Evolutionary conservation across 2,329 filamentous ascomycete species (phyloP), one percentile per base, ranked within the genome.

Genomic region (Sarocladium strictum): DNA sequence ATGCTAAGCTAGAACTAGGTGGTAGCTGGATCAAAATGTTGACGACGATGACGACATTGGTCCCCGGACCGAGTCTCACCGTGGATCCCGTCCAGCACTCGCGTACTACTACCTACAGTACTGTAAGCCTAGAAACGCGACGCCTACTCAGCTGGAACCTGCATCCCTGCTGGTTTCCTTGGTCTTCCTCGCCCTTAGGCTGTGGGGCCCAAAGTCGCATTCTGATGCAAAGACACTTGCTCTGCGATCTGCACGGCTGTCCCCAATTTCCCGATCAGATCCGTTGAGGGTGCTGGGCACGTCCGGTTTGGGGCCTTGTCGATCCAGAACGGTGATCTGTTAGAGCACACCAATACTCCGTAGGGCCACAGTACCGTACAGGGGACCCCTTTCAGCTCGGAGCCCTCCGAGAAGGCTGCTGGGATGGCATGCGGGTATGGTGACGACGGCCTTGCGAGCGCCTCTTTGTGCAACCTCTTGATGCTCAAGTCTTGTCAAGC

Each of bases 221-320:
- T 33, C 15, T 17, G 47, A 32, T 7, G 35, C 27, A 19, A 27
- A 14, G 11, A 21, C 26, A 14, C 17, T 35, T 19, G 23, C 35
- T 26, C 23, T 49, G 26, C 27, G 47, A 51, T 51, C 47, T 51
- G 47, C 47, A 15, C 17, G 29, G 11, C 47, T 29, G 17, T 19
- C 47, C 47, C 26, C 47, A 51, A 51, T 33, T 51, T 51, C 47
- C 27, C 47, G 47, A 51, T 51, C 47, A 14, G 47, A 49, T 49
- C 43, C 43, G 26, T 29, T 24, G 4, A 14, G 5, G 4, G 43
- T 24, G 6, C 14, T 12, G 40, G 7, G 40, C 40, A 3, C 6
- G 43, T 6, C 21, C 3, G 17, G 5, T n/a, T 19, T 9, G 47
- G 27, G 24, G 47, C 27, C 47, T 6, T 51, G 47, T 21, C 47